phyloP scores from a whole-genome alignment of 1,284 basidiomycete genomes.

The Volvariella volvacea region DNA sequence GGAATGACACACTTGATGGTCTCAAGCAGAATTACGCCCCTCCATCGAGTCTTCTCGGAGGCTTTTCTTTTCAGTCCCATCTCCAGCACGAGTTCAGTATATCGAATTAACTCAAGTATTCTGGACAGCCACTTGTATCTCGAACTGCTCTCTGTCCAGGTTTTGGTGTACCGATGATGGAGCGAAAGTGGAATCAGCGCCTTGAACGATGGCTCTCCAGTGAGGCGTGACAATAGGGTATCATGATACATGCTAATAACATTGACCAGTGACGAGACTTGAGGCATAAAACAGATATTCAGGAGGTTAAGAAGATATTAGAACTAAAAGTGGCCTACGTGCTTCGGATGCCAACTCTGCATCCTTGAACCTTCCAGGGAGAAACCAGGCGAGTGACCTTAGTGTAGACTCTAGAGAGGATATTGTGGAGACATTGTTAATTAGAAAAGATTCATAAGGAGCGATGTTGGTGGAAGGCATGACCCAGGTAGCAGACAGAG shows the following conservation, averaged over 20 bases:
- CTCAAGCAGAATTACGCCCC: conserved; percentile 69
- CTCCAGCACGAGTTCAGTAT: conserved; percentile 77
- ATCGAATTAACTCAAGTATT: conserved; percentile 67
- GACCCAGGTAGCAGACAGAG: conserved; percentile 8
- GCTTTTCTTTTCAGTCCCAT: conserved; percentile 77
- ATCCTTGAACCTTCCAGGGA: conserved; percentile 95
- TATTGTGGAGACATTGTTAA: conserved; percentile 80
- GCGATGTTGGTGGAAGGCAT: conserved; percentile 35
- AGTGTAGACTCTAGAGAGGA: conserved; percentile 84
- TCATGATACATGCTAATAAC: conserved; percentile 84
- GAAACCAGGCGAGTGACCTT: conserved; percentile 87
- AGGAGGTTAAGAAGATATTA: conserved; percentile 11
- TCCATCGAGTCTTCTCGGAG: conserved; percentile 58
- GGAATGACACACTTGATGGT: conserved; percentile 74
- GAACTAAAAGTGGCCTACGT: conserved; percentile 48
- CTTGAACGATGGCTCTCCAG: conserved; percentile 60
- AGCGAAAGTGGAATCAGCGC: conserved; percentile 61
- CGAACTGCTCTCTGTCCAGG: conserved; percentile 65
- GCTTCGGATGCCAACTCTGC: conserved; percentile 90
- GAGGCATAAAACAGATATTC: conserved; percentile 11
- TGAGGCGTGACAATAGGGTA: conserved; percentile 65
- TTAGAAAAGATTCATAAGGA: conserved; percentile 76
- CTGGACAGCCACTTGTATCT: conserved; percentile 75
- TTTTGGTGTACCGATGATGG: conserved; percentile 77
- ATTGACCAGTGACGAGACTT: conserved; percentile 71